phyloP scores from a whole-genome alignment of 1,284 basidiomycete genomes.

The Psilocybe mexicana region DNA sequence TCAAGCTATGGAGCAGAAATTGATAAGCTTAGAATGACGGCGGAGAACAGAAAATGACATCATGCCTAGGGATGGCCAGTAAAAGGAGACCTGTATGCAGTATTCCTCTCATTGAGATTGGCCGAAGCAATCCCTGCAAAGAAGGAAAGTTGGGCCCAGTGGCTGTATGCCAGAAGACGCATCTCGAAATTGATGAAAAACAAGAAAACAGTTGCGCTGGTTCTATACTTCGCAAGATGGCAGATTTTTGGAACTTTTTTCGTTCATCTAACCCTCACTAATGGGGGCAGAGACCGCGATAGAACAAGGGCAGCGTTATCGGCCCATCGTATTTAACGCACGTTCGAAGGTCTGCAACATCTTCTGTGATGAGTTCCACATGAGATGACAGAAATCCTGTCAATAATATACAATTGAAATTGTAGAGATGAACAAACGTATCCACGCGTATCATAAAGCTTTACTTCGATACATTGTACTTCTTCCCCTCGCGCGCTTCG shows the following conservation, averaged over 20 bases:
- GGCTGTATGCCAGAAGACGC: constrained; percentile 4
- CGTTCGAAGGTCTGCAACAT: constrained; percentile 8
- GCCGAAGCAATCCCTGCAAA: constrained; percentile 27
- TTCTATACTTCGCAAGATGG: constrained; percentile 9
- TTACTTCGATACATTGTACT: constrained; percentile 17
- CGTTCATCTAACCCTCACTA: constrained; percentile 6
- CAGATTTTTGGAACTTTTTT: not conserved
- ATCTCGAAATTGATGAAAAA: not conserved
- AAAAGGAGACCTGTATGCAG: constrained; percentile 53
- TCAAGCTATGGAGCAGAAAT: constrained; percentile 35
- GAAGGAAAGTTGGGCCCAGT: constrained; percentile 14
- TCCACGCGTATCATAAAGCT: constrained; percentile 1
- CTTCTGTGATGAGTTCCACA: constrained; percentile 11
- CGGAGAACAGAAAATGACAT: not conserved
- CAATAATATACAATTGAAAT: constrained; percentile 11
- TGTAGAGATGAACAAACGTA: constrained; percentile 12
- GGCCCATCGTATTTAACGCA: constrained; percentile 8
- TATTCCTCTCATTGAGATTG: constrained; percentile 36
- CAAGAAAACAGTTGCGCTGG: not conserved
- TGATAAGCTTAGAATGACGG: not conserved
- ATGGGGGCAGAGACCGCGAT: not conserved
- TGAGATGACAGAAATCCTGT: constrained; percentile 10
- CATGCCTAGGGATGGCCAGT: constrained; percentile 40
- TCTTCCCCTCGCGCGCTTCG: constrained; percentile 35
- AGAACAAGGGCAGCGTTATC: not conserved